phyloP scores from a whole-genome alignment of 2,329 filamentous ascomycete species.

The Trichoderma pleuroti region DNA sequence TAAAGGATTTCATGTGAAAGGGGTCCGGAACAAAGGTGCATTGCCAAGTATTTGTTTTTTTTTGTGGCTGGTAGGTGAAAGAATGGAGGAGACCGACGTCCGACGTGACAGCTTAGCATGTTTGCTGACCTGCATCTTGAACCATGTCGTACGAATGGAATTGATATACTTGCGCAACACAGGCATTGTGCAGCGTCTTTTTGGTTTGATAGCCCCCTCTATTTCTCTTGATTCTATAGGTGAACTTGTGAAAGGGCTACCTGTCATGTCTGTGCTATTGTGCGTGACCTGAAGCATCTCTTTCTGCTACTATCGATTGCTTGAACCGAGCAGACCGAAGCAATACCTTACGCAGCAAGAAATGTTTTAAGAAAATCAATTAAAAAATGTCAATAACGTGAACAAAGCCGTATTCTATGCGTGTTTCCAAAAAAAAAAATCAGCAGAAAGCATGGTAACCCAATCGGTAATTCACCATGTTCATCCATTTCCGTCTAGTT shows the following conservation, averaged over 20 bases:
- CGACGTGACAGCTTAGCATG: not conserved
- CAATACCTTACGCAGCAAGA: not conserved
- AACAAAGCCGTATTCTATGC: not conserved
- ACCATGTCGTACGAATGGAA: not conserved
- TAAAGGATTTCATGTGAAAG: not conserved
- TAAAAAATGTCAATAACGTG: not conserved
- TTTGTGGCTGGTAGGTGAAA: not conserved
- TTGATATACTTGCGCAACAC: not conserved
- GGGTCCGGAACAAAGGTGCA: not conserved
- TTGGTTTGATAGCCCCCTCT: not conserved
- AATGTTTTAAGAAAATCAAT: not conserved
- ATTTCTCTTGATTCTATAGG: not conserved
- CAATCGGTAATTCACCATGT: not conserved
- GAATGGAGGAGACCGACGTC: not conserved
- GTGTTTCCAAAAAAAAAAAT: not conserved
- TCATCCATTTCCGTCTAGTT: slow-evolving; percentile 11
- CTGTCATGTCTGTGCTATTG: not conserved
- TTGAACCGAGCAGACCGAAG: not conserved
- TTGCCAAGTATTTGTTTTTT: not conserved
- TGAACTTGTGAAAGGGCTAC: not conserved
- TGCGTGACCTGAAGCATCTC: not conserved
- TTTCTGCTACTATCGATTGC: not conserved
- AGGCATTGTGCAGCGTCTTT: not conserved
- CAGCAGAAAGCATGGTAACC: not conserved
- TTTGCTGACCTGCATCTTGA: not conserved